Conservation (phyloP, 2,329 filamentous ascomycete species). For the Dactylonectria macrodidyma region DNA sequence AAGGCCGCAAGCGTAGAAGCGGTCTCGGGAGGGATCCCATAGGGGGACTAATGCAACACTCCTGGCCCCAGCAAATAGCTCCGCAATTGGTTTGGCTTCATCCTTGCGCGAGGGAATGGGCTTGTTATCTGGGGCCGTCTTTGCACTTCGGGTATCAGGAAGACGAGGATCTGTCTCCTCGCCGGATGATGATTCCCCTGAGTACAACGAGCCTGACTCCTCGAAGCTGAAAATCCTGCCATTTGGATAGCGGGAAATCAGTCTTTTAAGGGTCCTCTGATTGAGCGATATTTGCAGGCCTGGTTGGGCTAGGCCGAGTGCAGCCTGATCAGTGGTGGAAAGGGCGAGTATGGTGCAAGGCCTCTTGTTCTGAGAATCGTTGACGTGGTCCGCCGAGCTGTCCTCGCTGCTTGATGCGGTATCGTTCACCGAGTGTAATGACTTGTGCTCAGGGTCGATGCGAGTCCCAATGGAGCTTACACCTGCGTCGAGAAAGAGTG, state of each 20-base stretch:
- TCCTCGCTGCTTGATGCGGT: constrained; percentile 9
- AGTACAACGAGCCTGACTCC: constrained; percentile 8
- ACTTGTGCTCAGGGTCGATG: constrained; percentile 5
- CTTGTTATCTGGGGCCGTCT: not conserved
- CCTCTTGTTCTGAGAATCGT: constrained; percentile 1
- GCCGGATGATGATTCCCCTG: constrained; percentile 8
- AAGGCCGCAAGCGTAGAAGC: constrained; percentile 20
- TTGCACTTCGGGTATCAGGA: not conserved
- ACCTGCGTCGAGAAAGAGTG: constrained; percentile 4
- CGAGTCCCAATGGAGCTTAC: not conserved
- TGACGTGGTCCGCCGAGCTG: constrained; percentile 6
- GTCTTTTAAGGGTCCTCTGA: constrained; percentile 5
- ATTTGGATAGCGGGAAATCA: constrained; percentile 3
- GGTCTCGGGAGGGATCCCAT: constrained; percentile 34
- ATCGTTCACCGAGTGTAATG: not conserved
- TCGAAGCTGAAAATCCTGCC: constrained; percentile 12
- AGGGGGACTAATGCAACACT: constrained; percentile 9
- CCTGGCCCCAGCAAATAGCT: constrained; percentile 6
- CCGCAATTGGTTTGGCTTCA: constrained; percentile 5
- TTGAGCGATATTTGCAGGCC: constrained; percentile 5
- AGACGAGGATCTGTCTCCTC: not conserved
- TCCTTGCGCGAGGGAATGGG: constrained; percentile 6
- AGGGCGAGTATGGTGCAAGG: constrained; percentile 8
- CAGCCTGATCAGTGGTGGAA: constrained; percentile 4
- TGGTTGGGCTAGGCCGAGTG: not conserved